Evolutionary conservation across 2,329 filamentous ascomycete species (phyloP).

Genomic region (Claviceps digitariae): DNA sequence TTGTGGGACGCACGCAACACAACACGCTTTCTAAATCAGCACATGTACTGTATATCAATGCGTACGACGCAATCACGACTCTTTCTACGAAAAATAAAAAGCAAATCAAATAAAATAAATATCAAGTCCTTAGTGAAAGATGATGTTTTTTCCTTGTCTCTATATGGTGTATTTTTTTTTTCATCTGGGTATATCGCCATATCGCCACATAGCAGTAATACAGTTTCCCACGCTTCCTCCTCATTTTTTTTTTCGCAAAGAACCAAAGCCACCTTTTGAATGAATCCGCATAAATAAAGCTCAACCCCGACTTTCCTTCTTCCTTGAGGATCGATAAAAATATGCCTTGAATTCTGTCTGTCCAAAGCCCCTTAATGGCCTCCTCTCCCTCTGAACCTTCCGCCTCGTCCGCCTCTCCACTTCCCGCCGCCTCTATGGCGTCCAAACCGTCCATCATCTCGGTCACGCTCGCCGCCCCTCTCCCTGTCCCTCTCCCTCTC

Average conservation of each 20-base stretch:
- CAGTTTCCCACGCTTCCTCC: too few relatives aligned
- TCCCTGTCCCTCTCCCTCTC: slow-evolving; percentile 6
- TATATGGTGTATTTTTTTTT: neutral
- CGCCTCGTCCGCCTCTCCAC: slow-evolving; percentile 22
- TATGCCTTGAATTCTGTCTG: neutral
- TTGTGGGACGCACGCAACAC: neutral
- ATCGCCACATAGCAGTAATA: neutral
- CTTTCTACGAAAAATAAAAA: neutral
- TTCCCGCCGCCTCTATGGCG: slow-evolving; percentile 22
- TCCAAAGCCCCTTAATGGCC: neutral
- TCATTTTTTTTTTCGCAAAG: neutral
- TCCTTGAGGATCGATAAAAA: too few relatives aligned
- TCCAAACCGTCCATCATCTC: slow-evolving; percentile 20
- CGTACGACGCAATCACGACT: neutral
- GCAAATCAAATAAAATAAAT: neutral
- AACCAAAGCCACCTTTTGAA: neutral
- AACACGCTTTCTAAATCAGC: neutral
- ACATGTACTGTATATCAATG: neutral
- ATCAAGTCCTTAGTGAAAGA: too few relatives aligned
- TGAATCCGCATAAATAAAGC: too few relatives aligned
- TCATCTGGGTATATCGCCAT: neutral
- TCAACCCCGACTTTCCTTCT: too few relatives aligned
- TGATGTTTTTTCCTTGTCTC: too few relatives aligned
- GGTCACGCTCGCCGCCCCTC: slow-evolving; percentile 23
- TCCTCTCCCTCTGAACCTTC: slow-evolving; percentile 18